Conservation (phyloP, 1,284 basidiomycete genomes). For the Polyporus tsugae region DNA sequence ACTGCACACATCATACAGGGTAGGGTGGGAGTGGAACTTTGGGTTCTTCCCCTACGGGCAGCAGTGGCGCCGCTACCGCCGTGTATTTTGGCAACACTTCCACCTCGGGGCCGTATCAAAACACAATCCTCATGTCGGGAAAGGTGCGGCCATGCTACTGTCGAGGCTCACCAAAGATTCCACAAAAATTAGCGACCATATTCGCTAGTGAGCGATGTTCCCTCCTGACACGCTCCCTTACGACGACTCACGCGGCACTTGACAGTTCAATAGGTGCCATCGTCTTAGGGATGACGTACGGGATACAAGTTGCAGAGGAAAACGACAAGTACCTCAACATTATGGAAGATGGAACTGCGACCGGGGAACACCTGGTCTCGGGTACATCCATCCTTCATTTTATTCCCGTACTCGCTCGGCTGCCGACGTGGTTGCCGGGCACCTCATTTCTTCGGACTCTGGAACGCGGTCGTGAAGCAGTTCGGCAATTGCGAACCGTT, state of each 20-base stretch:
- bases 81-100: constrained; percentile 29
- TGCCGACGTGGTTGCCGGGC: constrained; percentile 38
- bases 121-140: constrained; percentile 15
- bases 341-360: constrained; percentile 19
- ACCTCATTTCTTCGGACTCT: constrained; percentile 25
- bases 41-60: constrained; percentile 26
- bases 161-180: neutral
- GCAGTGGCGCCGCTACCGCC: constrained; percentile 29
- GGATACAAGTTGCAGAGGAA: constrained; percentile 5
- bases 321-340: constrained; percentile 20
- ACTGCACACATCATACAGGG: constrained; percentile 10
- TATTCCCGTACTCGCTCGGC: constrained; percentile 29
- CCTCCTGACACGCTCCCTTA: neutral
- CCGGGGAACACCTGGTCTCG: constrained; percentile 10
- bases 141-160: constrained; percentile 25
- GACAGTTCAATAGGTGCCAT: constrained; percentile 21
- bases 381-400: constrained; percentile 26
- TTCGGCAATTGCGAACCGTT: constrained; percentile 1
- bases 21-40: constrained; percentile 30
- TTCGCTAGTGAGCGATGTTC: constrained; percentile 11
- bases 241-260: neutral
- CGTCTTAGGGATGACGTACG: constrained; percentile 26
- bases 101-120: constrained; percentile 10
- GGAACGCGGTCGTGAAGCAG: neutral
- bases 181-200: neutral